These are phyloP conservation scores for Podaxis sp. DNA, from an alignment of 768 basidiomycete species.

Conservation along the genomic window DNA sequence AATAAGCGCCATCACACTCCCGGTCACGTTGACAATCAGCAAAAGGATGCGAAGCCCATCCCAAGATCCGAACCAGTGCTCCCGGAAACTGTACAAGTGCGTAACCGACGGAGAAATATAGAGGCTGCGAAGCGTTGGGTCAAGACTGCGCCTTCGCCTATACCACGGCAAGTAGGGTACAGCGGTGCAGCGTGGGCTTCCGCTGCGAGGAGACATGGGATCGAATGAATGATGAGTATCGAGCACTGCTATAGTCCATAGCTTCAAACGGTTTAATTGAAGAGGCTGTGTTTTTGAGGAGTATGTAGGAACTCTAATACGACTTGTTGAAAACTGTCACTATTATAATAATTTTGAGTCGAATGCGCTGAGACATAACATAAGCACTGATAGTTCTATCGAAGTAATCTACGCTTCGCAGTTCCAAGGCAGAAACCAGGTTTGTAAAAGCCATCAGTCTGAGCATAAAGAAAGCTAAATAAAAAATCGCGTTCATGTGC, in stretches of 20 bases:
- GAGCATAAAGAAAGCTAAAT: background rate
- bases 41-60: background rate
- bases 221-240: background rate
- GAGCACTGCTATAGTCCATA: background rate
- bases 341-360: background rate
- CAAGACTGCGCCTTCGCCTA: background rate
- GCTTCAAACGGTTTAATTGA: background rate
- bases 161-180: conserved; percentile 5
- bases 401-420: background rate
- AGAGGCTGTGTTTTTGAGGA: background rate
- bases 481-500: background rate
- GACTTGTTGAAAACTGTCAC: conserved; percentile 1
- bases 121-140: background rate
- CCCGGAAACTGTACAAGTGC: background rate
- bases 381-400: background rate
- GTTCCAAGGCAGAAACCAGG: background rate
- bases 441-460: background rate
- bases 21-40: background rate
- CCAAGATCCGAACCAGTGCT: background rate
- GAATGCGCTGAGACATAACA: background rate
- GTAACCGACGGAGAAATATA: background rate
- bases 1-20: background rate
- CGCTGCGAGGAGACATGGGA: conserved; percentile 1
- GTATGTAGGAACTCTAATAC: background rate
- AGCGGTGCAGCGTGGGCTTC: conserved; percentile 10